A percentile compares a stretch with the other conserved stretches of the same genome.
phyloP scores from a whole-genome alignment of 164 flowering plant genomes.

The Aristolochia fimbriata region DNA sequence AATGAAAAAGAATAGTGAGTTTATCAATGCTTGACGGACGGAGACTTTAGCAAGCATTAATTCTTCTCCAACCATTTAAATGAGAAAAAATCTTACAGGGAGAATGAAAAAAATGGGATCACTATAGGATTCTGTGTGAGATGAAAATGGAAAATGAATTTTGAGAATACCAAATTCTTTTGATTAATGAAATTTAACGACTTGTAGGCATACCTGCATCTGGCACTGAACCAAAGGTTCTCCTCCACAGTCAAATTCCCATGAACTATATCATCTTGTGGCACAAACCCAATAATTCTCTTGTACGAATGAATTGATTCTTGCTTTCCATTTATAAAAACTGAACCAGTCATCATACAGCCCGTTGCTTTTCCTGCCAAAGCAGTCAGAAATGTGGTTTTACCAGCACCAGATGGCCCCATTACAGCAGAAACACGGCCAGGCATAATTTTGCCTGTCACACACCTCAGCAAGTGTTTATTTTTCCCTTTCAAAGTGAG shows the following conservation, averaged over 20 bases:
- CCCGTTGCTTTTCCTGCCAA: conserved; percentile 75
- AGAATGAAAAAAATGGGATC: no score
- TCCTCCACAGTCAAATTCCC: conserved; percentile 98
- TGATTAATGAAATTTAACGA: neutral
- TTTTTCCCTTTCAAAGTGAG: conserved; percentile 76
- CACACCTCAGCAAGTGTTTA: conserved; percentile 71
- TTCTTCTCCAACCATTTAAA: no score
- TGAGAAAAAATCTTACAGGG: no score
- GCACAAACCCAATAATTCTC: conserved; percentile 92
- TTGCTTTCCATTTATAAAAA: conserved; percentile 74
- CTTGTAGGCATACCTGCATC: conserved; percentile 59
- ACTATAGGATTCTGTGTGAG: no score
- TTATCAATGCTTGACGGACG: no score
- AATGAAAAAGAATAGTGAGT: no score
- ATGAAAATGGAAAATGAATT: no score
- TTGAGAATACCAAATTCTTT: no score
- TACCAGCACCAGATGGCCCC: conserved; percentile 99
- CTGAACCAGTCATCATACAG: conserved; percentile 50
- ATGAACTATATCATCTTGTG: conserved; percentile 99
- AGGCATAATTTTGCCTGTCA: conserved; percentile 82
- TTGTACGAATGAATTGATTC: conserved; percentile 79
- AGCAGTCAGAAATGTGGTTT: conserved; percentile 97
- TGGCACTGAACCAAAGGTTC: conserved; percentile 93
- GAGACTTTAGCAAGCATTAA: no score
- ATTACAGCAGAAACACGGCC: conserved; percentile 96